These are phyloP conservation scores for Phialophora verrucosa DNA, from an alignment of 2,329 filamentous ascomycete genomes.

Conservation along the genomic window DNA sequence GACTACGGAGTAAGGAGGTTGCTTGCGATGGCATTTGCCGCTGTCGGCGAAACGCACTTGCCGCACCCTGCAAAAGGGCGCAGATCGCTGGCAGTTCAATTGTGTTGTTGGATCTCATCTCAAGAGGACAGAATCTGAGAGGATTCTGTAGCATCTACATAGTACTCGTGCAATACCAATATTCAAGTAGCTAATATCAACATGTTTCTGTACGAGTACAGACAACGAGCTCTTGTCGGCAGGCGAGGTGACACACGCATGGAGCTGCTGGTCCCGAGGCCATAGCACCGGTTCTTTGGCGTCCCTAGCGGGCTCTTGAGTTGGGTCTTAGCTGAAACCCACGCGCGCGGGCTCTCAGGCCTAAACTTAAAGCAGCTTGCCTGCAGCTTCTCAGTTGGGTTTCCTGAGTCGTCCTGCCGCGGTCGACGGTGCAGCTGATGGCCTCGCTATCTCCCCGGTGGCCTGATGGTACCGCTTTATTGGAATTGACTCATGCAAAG, in stretches of 20 bases:
- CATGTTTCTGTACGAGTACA: neutral
- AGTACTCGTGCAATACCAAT: neutral
- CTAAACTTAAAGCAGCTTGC: constrained; percentile 18
- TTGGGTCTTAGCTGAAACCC: neutral
- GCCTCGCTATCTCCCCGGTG: neutral
- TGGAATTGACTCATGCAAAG: constrained; percentile 2
- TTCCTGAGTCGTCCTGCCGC: neutral
- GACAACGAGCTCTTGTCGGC: neutral
- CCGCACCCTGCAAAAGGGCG: neutral
- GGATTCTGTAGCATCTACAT: neutral
- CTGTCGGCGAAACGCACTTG: neutral
- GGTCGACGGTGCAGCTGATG: neutral
- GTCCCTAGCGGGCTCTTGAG: neutral
- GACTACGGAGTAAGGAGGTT: neutral
- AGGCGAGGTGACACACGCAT: neutral
- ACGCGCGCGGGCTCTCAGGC: neutral
- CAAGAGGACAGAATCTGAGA: neutral
- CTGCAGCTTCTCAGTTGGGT: constrained; percentile 7
- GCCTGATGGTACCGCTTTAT: neutral
- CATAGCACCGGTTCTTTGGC: constrained; percentile 13
- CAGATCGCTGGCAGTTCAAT: neutral
- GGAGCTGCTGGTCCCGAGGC: constrained; percentile 11
- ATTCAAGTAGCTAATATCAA: neutral
- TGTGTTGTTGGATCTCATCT: neutral
- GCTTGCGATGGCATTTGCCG: neutral